Evolutionary conservation across 257 asterid genomes (phyloP).

Genomic region (Mentha longifolia): DNA sequence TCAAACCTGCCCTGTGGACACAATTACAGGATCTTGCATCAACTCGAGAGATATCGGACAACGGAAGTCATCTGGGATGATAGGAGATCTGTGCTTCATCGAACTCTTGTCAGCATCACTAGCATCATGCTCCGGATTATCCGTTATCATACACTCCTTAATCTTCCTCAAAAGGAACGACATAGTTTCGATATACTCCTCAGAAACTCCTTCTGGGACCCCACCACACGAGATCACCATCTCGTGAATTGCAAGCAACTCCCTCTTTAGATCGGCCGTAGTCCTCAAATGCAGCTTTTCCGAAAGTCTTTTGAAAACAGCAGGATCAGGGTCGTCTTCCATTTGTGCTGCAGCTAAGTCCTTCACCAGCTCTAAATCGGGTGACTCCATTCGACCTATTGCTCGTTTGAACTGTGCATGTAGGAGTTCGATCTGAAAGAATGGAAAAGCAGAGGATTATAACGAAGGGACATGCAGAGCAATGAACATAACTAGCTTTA

Average conservation of each 20-base stretch:
- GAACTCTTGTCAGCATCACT: constrained; percentile 65
- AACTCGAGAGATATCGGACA: constrained; percentile 97
- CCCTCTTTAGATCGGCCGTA: constrained; percentile 69
- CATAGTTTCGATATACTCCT: constrained; percentile 75
- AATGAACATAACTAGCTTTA: background rate
- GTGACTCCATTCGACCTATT: constrained; percentile 69
- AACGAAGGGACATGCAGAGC: constrained; percentile 4
- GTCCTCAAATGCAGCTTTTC: constrained; percentile 85
- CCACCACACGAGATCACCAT: constrained; percentile 86
- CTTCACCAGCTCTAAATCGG: constrained; percentile 73
- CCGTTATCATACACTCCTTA: constrained; percentile 65
- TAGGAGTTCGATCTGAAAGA: constrained; percentile 77
- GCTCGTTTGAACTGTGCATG: constrained; percentile 91
- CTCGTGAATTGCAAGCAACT: constrained; percentile 78
- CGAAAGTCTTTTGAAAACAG: constrained; percentile 71
- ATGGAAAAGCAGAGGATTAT: constrained; percentile 32
- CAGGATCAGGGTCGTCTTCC: constrained; percentile 72
- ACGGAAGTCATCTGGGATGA: constrained; percentile 95
- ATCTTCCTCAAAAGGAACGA: constrained; percentile 74
- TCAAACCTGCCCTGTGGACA: constrained; percentile 95
- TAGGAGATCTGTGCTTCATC: constrained; percentile 79
- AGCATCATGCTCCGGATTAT: constrained; percentile 60
- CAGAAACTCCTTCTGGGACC: constrained; percentile 75
- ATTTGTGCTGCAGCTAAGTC: constrained; percentile 82
- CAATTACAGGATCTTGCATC: constrained; percentile 99